Evolutionary conservation across 306 rosid species (phyloP).

Genomic region (Corylus avellana): DNA sequence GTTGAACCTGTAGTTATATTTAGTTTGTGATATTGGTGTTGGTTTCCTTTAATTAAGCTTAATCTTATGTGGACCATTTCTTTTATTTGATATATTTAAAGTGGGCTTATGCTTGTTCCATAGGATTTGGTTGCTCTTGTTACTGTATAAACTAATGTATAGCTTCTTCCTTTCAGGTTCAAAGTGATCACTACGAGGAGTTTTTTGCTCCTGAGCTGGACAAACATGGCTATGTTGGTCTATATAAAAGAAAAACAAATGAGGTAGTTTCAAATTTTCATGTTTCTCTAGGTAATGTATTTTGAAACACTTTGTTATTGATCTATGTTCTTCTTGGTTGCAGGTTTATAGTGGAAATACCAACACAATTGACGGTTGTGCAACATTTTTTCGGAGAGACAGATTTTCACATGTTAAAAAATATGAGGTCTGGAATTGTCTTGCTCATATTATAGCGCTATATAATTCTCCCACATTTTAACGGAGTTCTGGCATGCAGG

Average conservation of each 20-base stretch:
- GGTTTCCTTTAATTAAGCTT: not conserved
- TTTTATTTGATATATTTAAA: not conserved
- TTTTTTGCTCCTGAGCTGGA: constrained; percentile 90
- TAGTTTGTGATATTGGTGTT: not conserved
- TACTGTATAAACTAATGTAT: constrained; percentile 13
- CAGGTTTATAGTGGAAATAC: constrained; percentile 65
- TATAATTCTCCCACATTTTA: constrained; percentile 11
- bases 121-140: not conserved
- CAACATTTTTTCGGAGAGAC: constrained; percentile 97
- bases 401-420: constrained; percentile 92
- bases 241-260: constrained; percentile 82
- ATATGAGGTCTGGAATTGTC: constrained; percentile 75
- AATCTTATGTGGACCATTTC: not conserved
- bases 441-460: constrained; percentile 9
- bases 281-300: constrained; percentile 10
- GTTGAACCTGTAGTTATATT: not conserved
- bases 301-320: constrained; percentile 9
- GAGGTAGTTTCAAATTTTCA: constrained; percentile 59
- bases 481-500: constrained; percentile 56
- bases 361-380: constrained; percentile 87
- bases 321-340: constrained; percentile 26
- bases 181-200: constrained; percentile 84
- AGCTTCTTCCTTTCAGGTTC: constrained; percentile 62
- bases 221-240: constrained; percentile 89
- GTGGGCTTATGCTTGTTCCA: not conserved